Evolutionary conservation across 1,284 basidiomycete genomes (phyloP).

Genomic region (Takashimella tepidaria): DNA sequence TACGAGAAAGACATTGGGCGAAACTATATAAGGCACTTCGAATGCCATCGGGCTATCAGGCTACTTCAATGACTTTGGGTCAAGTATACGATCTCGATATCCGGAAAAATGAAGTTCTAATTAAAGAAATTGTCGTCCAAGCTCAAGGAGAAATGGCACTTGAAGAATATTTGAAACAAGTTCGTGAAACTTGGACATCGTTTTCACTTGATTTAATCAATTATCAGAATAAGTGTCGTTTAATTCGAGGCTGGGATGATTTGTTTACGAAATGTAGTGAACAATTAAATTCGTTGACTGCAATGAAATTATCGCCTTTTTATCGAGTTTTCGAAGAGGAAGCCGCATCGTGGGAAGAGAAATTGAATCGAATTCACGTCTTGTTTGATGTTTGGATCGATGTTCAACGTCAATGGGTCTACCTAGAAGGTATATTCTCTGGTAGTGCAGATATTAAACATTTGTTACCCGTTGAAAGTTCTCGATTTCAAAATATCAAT

Average conservation of each 20-base stretch:
- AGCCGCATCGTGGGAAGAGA: conserved; percentile 88
- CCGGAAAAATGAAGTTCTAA: conserved; percentile 81
- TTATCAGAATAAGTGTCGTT: conserved; percentile 96
- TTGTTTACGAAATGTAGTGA: conserved; percentile 94
- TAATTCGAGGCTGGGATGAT: conserved; percentile 97
- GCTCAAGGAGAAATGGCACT: conserved; percentile 99
- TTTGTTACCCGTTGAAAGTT: conserved; percentile 91
- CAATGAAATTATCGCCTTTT: conserved; percentile 96
- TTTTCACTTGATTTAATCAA: conserved; percentile 96
- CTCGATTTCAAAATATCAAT: conserved; percentile 98
- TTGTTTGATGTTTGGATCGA: conserved; percentile 99
- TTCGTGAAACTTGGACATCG: conserved; percentile 94
- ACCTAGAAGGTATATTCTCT: conserved; percentile 98
- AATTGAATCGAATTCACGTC: conserved; percentile 88
- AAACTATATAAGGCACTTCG: conserved; percentile 89
- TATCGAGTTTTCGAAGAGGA: conserved; percentile 97
- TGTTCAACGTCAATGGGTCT: conserved; percentile 99
- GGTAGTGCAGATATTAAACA: conserved; percentile 98
- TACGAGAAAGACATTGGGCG: conserved; percentile 98
- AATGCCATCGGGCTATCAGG: conserved; percentile 60
- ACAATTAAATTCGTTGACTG: conserved; percentile 89
- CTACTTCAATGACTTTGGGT: conserved; percentile 83
- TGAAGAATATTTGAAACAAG: conserved; percentile 89
- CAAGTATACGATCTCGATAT: conserved; percentile 96
- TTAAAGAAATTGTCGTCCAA: conserved; percentile 92